phyloP scores from a whole-genome alignment of 2,329 filamentous ascomycete genomes.

The Phyllosticta citribraziliensis region DNA sequence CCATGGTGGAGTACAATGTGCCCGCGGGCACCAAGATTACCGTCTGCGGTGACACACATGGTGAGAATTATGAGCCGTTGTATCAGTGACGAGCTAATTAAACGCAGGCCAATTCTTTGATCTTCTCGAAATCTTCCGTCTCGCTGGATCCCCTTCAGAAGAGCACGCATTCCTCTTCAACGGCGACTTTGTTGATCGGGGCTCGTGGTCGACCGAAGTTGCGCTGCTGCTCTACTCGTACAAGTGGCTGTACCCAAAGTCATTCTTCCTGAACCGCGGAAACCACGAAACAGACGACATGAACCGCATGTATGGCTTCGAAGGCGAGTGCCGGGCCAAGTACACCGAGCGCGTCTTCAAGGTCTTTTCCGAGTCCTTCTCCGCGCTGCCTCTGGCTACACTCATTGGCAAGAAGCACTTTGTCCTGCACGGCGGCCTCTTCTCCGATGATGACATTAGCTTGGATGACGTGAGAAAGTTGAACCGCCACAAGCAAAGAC shows the following conservation, averaged over 20 bases:
- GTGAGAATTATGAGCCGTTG: slow-evolving; percentile 38
- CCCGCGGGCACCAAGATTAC: slow-evolving; percentile 70
- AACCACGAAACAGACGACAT: slow-evolving; percentile 99
- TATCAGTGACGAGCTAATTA: slow-evolving; percentile 13
- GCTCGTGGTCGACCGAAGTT: slow-evolving; percentile 97
- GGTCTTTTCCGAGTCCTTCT: slow-evolving; percentile 96
- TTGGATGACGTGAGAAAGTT: slow-evolving; percentile 91
- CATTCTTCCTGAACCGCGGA: slow-evolving; percentile 91
- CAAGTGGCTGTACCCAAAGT: slow-evolving; percentile 84
- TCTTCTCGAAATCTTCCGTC: slow-evolving; percentile 86
- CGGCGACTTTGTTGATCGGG: slow-evolving; percentile 94
- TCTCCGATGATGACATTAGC: slow-evolving; percentile 88
- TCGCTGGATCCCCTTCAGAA: slow-evolving; percentile 76
- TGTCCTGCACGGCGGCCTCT: slow-evolving; percentile 86
- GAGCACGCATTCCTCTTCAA: slow-evolving; percentile 96
- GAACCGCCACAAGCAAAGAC: slow-evolving; percentile 79
- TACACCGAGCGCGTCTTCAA: slow-evolving; percentile 96
- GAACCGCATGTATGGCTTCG: slow-evolving; percentile 97
- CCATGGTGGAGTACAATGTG: slow-evolving; percentile 90
- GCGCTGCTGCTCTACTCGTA: slow-evolving; percentile 88
- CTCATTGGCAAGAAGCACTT: slow-evolving; percentile 85
- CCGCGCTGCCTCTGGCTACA: slow-evolving; percentile 81
- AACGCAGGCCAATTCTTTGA: slow-evolving; percentile 85
- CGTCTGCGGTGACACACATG: slow-evolving; percentile 95
- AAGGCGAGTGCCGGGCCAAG: slow-evolving; percentile 96